Base-by-base conservation (phyloP, 2,329 filamentous ascomycete genomes). In the Ramichloridium luteum region DNA sequence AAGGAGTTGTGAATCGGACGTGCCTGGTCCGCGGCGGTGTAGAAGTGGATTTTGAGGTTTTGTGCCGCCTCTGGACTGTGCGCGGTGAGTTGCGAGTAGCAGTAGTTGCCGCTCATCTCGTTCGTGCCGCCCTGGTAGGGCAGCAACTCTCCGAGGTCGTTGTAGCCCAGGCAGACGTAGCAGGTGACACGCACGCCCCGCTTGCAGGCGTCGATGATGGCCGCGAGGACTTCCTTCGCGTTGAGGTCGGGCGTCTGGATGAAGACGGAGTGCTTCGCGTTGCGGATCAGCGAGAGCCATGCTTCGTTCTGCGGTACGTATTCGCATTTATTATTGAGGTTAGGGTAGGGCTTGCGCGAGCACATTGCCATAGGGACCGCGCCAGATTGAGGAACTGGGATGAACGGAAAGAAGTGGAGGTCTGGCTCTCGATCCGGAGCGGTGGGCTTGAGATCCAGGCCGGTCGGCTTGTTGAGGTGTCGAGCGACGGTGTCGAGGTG, bases 221-320 rank as follows among this genome's bases (percentile, higher is more conserved):
- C 75, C 0, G 73, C 68, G 0, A 84, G 47, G 0, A 85, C 58
- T 0, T 73, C 75, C 35, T 70, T 68, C 1, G 80, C 79, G 45
- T 88, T 88, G 22, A 88, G 64, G 13, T 82, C 78, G 0, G 81
- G 81, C 0, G 78, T 77, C 51, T 86, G 79, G 36, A 88, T 84
- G 46, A 86, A 83, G n/a, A 86, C 67, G 16, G 58, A 65, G 9
- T 59, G 58, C 32, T 63, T 54, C 0, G 80, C 79, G 43, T 84
- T 69, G 1, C 73, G 65, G 5, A 86, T 64, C 1, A 76, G 68
- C 0, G 78, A 78, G 1, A 85, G 57, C 70, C 77, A 86, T 0
- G 75, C 77, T 30, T 75, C 77, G 45, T 88, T 85, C 45, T 88
- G 81, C 0, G 81, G 81, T 2, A 74, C 76, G 29, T 68, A 61